Percentiles rank a stretch among this genome's conserved stretches.
These are phyloP conservation scores for Candida mesenterica DNA, from an alignment of 1,139 yeast species.

Conservation along the genomic window DNA sequence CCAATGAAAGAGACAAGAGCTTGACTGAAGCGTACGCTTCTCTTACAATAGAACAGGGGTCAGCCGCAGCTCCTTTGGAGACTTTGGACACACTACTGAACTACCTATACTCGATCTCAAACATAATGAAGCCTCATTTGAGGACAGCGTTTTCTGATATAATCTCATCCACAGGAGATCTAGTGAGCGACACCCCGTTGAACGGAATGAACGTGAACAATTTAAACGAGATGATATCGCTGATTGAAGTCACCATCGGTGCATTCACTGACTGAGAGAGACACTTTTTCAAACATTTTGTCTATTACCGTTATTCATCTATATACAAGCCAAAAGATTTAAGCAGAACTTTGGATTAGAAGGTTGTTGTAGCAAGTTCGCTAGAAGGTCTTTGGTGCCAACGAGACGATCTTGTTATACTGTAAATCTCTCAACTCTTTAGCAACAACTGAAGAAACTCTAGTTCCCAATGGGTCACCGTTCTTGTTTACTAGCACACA, in stretches of 20 bases:
- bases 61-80: conserved; percentile 9
- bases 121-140: conserved; percentile 12
- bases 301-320: conserved; percentile 2
- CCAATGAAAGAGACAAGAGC: conserved; percentile 14
- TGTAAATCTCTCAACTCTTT: conserved; percentile 85
- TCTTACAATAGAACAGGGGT: conserved; percentile 11
- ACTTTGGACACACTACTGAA: conserved; percentile 12
- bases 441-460: conserved; percentile 90
- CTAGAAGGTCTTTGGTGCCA: conserved; percentile 85
- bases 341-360: too few relatives aligned
- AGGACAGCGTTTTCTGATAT: conserved; percentile 16
- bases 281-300: background rate
- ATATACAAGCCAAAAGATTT: conserved; percentile 1
- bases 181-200: conserved; percentile 19
- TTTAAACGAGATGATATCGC: conserved; percentile 21
- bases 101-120: conserved; percentile 13
- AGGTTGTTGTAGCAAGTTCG: too few relatives aligned
- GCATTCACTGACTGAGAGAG: conserved; percentile 17
- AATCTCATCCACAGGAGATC: conserved; percentile 15
- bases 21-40: conserved; percentile 17
- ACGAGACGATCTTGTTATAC: conserved; percentile 80
- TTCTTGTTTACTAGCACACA: conserved; percentile 91
- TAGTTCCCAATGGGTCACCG: conserved; percentile 92
- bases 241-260: conserved; percentile 26
- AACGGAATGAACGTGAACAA: conserved; percentile 15